phyloP scores from a whole-genome alignment of 768 basidiomycete species.

The Auriscalpium orientale region DNA sequence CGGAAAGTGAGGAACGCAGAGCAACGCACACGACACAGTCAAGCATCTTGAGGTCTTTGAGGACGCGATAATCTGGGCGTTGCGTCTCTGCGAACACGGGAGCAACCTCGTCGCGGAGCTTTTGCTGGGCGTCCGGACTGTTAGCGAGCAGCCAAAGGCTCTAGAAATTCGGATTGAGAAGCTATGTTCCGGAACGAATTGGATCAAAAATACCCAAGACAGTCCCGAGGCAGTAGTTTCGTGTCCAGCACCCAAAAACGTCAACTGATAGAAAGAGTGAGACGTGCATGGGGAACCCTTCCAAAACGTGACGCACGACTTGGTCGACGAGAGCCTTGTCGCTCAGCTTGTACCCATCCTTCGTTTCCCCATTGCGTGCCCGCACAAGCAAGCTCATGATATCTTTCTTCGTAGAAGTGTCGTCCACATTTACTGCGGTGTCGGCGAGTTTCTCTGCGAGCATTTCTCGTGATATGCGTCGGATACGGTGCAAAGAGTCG shows the following conservation, averaged over 20 bases:
- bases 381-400: slow-evolving; percentile 15
- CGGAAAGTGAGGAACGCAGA: not conserved
- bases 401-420: slow-evolving; percentile 8
- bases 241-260: slow-evolving; percentile 17
- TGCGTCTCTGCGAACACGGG: slow-evolving; percentile 11
- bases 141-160: slow-evolving; percentile 21
- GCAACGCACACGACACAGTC: slow-evolving; percentile 15
- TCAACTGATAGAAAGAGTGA: slow-evolving; percentile 8
- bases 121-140: slow-evolving; percentile 24
- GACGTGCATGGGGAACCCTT: not conserved
- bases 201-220: slow-evolving; percentile 21
- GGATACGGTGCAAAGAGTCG: slow-evolving; percentile 45
- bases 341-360: slow-evolving; percentile 9
- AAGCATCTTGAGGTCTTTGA: slow-evolving; percentile 12
- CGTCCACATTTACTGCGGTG: slow-evolving; percentile 19
- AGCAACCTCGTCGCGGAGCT: slow-evolving; percentile 26
- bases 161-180: slow-evolving; percentile 2
- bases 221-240: slow-evolving; percentile 18
- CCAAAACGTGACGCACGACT: slow-evolving; percentile 6
- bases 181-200: not conserved
- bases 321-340: slow-evolving; percentile 14
- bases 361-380: slow-evolving; percentile 6
- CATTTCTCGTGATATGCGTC: slow-evolving; percentile 33
- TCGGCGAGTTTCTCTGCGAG: slow-evolving; percentile 48
- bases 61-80: slow-evolving; percentile 13